Evolutionary conservation across 2,329 filamentous ascomycete genomes (phyloP), one percentile per base, ranked within the genome.

Genomic region (Claviceps cyperi): DNA sequence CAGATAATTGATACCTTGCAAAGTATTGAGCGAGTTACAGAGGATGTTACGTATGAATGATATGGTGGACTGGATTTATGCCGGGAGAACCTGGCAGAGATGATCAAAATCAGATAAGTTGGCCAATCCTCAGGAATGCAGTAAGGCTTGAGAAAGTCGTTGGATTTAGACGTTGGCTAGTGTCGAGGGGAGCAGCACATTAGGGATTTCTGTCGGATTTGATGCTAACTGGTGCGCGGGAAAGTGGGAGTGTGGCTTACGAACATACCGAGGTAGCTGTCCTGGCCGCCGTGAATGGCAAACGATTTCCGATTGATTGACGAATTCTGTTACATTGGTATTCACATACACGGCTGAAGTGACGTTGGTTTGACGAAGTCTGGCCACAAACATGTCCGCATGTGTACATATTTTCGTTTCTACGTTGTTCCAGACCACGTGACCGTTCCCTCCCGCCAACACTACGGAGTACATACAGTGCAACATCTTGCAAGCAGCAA

Each of bases 1-100:
- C 40, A 46, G 35, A 43, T 45, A 35, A 50, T 46, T 50, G 49
- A 50, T 50, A 50, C 49, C 49, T 50, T 43, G 44, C 35, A 39
- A 43, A 37, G 22, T 38, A 43, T 43, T 38, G 19, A 47, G 44
- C 44, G 44, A 36, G 39, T 46, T 43, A 47, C 36, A 40, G 44
- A 44, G 40, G 43, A 17, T 22, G 17, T n/a, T 24, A 17, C 9
- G 6, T 9, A 46, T 15, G 36, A 19, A 41, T 7, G 28, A 32
- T 32, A 32, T 13, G 38, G 36, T 38, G 36, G 21, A 46, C 37
- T 32, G 22, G 7, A 45, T 17, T 32, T 45, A n/a, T 45, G 9
- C 24, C 41, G 22, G 28, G 14, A 44, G n/a, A 24, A 45, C 24
- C 43, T 35, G n/a, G 28, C 22, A n/a, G 19, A 5, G 40, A 45